Base-by-base conservation (phyloP, 495 filamentous ascomycete genomes). In the Sordaria brevicollis region DNA sequence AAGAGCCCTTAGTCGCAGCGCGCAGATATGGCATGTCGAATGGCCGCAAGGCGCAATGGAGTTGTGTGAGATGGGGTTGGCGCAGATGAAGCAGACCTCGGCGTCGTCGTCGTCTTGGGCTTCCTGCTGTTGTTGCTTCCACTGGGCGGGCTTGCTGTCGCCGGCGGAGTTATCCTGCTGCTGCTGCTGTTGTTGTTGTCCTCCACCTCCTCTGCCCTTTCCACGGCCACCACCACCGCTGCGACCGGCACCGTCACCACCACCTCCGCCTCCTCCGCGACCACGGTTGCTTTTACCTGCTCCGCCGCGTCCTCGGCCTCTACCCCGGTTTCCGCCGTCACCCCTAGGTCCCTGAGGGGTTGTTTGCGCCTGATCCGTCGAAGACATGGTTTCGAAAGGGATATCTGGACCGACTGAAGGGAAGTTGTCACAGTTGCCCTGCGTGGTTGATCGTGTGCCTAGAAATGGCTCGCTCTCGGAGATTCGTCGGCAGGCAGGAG, bases 71-170 rank as follows among this genome's bases (percentile, higher is more conserved):
- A 98, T 90, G 1, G 87, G 86, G 43, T 91, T 94, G 31, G 96
- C 93, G 78, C 95, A 99, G 71, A 99, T 98, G 80, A 97, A 98
- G 84, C 95, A 99, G 68, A 97, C 85, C 66, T 96, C 92, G 9
- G 85, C 87, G 71, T 94, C 92, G 31, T 84, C 83, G 41, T 88
- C 88, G 35, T 75, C 73, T 65, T 75, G 39, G 7, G 65, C 67
- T 33, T 75, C 69, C n/a, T 67, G 54, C 19, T 69, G 68, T 65
- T 71, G 35, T 62, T 69, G 69, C 65, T 70, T 72, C 6, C 66
- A 21, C n/a, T 36, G 21, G 21, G 10, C 21, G 11, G 43, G 43
- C 21, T 67, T 33, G 37, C 35, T 17, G 29, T 38, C 65, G 43
- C 43, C 70, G 15, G 57, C 34, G 10, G 68, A 66, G 35, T 39